Conservation (phyloP, 305 asterid genomes). For the Withania somnifera region DNA sequence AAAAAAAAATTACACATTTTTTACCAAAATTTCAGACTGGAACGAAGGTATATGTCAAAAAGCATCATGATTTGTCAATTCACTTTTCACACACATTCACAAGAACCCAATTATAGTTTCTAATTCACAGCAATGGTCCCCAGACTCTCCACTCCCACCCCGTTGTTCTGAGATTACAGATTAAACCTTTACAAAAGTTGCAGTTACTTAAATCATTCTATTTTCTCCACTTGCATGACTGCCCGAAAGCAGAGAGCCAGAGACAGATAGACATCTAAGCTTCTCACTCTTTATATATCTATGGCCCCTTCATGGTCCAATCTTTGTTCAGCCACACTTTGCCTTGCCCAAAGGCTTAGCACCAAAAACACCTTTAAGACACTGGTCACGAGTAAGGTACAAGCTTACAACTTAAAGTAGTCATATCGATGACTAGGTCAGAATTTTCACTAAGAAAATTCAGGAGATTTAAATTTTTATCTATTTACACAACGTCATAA, state of each 20-base stretch:
- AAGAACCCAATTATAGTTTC: constrained; percentile 11
- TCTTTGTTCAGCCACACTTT: background rate
- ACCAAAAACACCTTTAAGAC: too few species aligned
- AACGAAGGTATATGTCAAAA: too few species aligned
- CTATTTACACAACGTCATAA: background rate
- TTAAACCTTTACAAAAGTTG: constrained; percentile 14
- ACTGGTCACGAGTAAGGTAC: too few species aligned
- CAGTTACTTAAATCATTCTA: constrained; percentile 9
- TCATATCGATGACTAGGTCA: background rate
- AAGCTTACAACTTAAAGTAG: too few species aligned
- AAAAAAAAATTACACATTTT: too few species aligned
- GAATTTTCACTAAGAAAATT: background rate
- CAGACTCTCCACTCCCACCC: too few species aligned
- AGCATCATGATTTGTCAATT: constrained; percentile 3
- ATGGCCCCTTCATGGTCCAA: background rate
- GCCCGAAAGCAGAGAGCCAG: constrained; percentile 14
- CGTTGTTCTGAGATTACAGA: constrained; percentile 8
- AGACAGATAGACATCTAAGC: background rate
- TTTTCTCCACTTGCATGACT: constrained; percentile 28
- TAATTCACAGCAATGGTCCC: constrained; percentile 3
- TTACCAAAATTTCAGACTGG: too few species aligned
- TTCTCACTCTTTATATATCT: too few species aligned
- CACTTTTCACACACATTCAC: constrained; percentile 28
- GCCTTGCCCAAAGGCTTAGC: too few species aligned
- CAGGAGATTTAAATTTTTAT: background rate